Percentiles rank a stretch among this genome's conserved stretches.
Evolutionary conservation across 2,329 filamentous ascomycete genomes (phyloP).

Genomic region (Penicillium sp.): DNA sequence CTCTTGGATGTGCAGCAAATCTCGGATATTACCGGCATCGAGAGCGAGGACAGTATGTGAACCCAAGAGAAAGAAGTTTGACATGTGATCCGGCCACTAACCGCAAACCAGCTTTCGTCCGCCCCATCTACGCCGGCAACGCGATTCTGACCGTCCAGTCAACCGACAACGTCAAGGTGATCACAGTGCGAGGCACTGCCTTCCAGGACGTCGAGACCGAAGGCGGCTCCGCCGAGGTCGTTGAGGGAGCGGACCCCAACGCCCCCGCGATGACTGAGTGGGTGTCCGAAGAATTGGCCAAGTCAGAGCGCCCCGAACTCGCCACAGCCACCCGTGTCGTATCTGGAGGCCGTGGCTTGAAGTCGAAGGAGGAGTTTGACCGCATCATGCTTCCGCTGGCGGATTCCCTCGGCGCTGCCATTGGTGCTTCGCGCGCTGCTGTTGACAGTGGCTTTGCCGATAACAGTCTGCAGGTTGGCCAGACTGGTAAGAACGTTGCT

Average conservation of each 20-base stretch:
- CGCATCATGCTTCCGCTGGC: conserved; percentile 83
- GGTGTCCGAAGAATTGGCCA: conserved; percentile 86
- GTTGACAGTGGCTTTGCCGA: conserved; percentile 97
- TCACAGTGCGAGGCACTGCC: conserved; percentile 87
- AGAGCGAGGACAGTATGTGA: conserved; percentile 68
- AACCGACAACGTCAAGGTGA: conserved; percentile 70
- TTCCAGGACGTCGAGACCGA: conserved; percentile 67
- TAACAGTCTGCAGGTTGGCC: conserved; percentile 94
- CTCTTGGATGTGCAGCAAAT: conserved; percentile 87
- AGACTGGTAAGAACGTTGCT: conserved; percentile 97
- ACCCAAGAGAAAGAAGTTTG: not conserved
- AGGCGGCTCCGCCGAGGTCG: conserved; percentile 65
- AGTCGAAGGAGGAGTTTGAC: conserved; percentile 97
- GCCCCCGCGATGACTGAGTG: conserved; percentile 66
- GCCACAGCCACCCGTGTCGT: conserved; percentile 83
- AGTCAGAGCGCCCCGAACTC: conserved; percentile 87
- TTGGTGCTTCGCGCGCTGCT: conserved; percentile 86
- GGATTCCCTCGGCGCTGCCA: conserved; percentile 85
- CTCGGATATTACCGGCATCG: conserved; percentile 78
- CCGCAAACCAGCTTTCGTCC: conserved; percentile 61
- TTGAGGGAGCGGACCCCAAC: conserved; percentile 78
- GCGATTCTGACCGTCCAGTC: conserved; percentile 94
- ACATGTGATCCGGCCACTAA: conserved; percentile 20
- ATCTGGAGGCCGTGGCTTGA: conserved; percentile 84
- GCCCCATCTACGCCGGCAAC: conserved; percentile 95